These are phyloP conservation scores for Yamadazyma endophytica DNA, from an alignment of 805 yeast species.

Conservation along the genomic window DNA sequence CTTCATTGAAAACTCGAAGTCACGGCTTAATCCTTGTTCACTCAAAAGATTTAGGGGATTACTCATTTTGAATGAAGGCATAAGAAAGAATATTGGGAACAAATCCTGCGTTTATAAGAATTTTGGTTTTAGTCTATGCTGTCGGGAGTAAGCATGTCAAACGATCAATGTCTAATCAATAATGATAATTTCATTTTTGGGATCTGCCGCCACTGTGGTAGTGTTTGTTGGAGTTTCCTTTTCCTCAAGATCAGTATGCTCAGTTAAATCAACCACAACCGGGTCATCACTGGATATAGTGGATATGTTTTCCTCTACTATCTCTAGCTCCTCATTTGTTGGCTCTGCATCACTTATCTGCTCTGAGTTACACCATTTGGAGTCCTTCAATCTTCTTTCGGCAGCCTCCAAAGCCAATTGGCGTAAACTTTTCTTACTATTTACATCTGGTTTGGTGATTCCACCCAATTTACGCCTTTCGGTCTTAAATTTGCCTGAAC, in stretches of 20 bases:
- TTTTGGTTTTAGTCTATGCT: no score
- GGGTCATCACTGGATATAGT: background rate
- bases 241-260: no score
- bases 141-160: no score
- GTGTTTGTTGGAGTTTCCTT: no score
- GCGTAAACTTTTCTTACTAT: slow-evolving; percentile 15
- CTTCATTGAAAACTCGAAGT: no score
- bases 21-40: no score
- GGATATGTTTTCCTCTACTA: slow-evolving; percentile 15
- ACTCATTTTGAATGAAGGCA: no score
- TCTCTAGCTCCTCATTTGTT: slow-evolving; percentile 40
- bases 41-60: no score
- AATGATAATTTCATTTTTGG: slow-evolving; percentile 1
- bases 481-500: slow-evolving; percentile 35
- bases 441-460: slow-evolving; percentile 1
- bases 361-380: slow-evolving; percentile 40
- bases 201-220: background rate
- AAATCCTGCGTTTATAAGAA: no score
- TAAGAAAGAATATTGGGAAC: no score
- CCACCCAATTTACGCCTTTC: slow-evolving; percentile 33
- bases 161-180: slow-evolving; percentile 1
- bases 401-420: slow-evolving; percentile 58
- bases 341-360: slow-evolving; percentile 27
- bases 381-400: slow-evolving; percentile 52
- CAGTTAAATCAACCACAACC: slow-evolving; percentile 1